phyloP scores from a whole-genome alignment of 2,329 filamentous ascomycete species.

The Fusarium dimerum region DNA sequence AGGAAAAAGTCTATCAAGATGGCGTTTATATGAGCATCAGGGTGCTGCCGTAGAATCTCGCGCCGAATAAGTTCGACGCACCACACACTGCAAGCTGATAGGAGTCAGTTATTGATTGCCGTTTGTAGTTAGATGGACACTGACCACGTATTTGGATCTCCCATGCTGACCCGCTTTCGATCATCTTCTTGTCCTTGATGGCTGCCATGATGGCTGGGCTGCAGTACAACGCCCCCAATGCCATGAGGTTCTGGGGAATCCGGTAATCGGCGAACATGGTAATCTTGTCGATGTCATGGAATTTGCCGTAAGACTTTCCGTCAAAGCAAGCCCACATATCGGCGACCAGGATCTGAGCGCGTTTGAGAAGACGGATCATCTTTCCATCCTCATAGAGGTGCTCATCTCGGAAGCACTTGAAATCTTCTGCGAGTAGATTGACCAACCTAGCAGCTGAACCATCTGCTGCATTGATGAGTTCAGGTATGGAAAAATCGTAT shows the following conservation, averaged over 20 bases:
- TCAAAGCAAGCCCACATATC: conserved; percentile 97
- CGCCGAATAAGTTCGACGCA: conserved; percentile 85
- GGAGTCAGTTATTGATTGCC: conserved; percentile 8
- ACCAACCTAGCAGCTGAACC: conserved; percentile 82
- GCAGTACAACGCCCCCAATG: conserved; percentile 79
- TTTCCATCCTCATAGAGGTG: conserved; percentile 70
- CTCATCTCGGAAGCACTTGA: conserved; percentile 85
- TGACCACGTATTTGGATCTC: conserved; percentile 84
- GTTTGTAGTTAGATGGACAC: conserved; percentile 8
- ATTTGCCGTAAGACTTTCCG: conserved; percentile 75
- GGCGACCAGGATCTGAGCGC: conserved; percentile 93
- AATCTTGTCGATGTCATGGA: conserved; percentile 89
- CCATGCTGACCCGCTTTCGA: conserved; percentile 73
- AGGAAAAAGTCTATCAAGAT: conserved; percentile 97
- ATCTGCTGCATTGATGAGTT: conserved; percentile 72
- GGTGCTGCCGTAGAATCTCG: conserved; percentile 75
- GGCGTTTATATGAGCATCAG: conserved; percentile 75
- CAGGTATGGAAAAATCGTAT: conserved; percentile 73
- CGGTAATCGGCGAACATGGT: conserved; percentile 99
- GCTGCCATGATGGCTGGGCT: conserved; percentile 75
- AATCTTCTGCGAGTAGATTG: conserved; percentile 80
- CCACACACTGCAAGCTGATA: conserved; percentile 85
- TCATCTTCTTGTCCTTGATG: conserved; percentile 63
- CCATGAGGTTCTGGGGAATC: conserved; percentile 88
- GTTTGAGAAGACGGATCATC: conserved; percentile 82